phyloP scores from a whole-genome alignment of 805 yeast genomes.

The Scheffersomyces lignosus region DNA sequence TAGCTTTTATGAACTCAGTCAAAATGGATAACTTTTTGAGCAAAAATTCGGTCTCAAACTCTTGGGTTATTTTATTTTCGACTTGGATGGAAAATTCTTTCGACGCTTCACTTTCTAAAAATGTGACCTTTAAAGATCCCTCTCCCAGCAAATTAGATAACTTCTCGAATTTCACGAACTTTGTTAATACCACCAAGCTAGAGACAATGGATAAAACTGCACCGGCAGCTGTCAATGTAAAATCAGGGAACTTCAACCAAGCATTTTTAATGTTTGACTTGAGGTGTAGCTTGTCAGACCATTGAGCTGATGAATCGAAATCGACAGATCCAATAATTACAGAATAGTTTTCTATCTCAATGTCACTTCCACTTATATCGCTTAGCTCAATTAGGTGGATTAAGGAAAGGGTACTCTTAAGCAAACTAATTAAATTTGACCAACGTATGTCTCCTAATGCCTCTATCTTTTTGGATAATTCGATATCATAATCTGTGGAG shows the following conservation, averaged over 20 bases:
- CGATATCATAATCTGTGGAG: conserved; percentile 15
- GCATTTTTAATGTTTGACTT: conserved; percentile 9
- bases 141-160: neutral
- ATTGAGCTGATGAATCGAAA: conserved; percentile 14
- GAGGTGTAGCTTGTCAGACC: conserved; percentile 13
- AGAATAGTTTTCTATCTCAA: conserved; percentile 2
- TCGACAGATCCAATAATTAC: conserved; percentile 23
- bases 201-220: conserved; percentile 15
- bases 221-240: conserved; percentile 14
- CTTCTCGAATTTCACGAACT: conserved; percentile 5
- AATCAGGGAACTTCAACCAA: conserved; percentile 20
- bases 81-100: neutral
- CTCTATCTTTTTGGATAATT: conserved; percentile 13
- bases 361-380: conserved; percentile 8
- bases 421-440: conserved; percentile 28
- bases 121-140: neutral
- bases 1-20: conserved; percentile 12
- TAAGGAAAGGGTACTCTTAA: conserved; percentile 28
- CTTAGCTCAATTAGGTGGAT: conserved; percentile 40
- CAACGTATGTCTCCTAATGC: conserved; percentile 20
- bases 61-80: neutral
- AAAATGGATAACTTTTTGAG: conserved; percentile 9
- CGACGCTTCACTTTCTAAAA: too few species aligned
- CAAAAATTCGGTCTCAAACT: conserved; percentile 4
- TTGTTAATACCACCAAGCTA: conserved; percentile 17